These are phyloP conservation scores for Secale cereale DNA, from an alignment of 176 grass and related monocot genomes.

Conservation along the genomic window DNA sequence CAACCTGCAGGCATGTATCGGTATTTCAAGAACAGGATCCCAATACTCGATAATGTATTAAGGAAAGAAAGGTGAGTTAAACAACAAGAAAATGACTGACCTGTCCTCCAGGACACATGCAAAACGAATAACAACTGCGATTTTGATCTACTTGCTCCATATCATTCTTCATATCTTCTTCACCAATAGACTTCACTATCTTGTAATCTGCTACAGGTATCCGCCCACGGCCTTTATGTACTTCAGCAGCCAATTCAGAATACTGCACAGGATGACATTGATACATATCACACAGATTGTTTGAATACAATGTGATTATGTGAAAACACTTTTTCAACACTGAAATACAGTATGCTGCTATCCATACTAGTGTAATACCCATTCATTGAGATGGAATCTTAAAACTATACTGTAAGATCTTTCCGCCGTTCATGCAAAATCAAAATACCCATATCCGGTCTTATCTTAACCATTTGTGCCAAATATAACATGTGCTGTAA, in stretches of 20 bases:
- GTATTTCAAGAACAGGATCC: slow-evolving; percentile 11
- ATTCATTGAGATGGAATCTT: background rate
- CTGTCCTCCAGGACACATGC: slow-evolving; percentile 99
- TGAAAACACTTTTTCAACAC: background rate
- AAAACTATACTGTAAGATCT: background rate
- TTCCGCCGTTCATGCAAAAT: background rate
- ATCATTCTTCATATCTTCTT: slow-evolving; percentile 31
- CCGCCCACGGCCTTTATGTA: slow-evolving; percentile 78
- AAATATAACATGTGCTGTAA: background rate
- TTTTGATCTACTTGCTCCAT: slow-evolving; percentile 29
- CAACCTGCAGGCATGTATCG: slow-evolving; percentile 62
- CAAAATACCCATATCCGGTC: background rate
- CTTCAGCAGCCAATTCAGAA: slow-evolving; percentile 80
- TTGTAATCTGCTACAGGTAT: slow-evolving; percentile 99
- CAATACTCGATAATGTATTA: background rate
- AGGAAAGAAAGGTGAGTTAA: background rate
- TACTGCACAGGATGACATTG: slow-evolving; percentile 55
- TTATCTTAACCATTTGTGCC: background rate
- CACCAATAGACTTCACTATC: slow-evolving; percentile 61
- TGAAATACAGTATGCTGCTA: slow-evolving; percentile 8
- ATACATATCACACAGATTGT: background rate
- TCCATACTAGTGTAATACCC: background rate
- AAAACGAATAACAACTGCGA: slow-evolving; percentile 92
- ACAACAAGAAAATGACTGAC: slow-evolving; percentile 19
- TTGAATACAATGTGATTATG: background rate